These are phyloP conservation scores for Beta corolliflora DNA, from an alignment of 179 eudicot genomes.

Conservation along the genomic window DNA sequence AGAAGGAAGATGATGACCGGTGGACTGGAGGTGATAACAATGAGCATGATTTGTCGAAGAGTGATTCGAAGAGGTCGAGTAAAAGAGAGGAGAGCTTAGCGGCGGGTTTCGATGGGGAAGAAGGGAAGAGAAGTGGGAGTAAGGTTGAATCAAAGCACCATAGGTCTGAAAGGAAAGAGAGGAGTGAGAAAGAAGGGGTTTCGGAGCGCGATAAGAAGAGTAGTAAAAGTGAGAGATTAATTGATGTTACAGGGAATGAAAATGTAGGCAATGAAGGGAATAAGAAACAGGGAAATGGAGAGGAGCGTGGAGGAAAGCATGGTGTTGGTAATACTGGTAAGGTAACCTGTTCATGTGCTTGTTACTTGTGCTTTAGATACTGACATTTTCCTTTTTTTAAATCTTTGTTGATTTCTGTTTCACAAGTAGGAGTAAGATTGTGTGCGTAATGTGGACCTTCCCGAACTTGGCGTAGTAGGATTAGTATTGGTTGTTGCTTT, in stretches of 20 bases:
- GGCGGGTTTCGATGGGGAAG: constrained; percentile 40
- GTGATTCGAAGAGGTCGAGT: constrained; percentile 61
- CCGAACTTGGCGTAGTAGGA: background rate
- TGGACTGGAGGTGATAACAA: constrained; percentile 65
- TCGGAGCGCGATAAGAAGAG: constrained; percentile 58
- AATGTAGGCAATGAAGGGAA: constrained; percentile 33
- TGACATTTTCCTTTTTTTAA: background rate
- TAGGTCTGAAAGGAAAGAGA: constrained; percentile 66
- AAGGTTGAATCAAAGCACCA: constrained; percentile 60
- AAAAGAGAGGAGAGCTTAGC: constrained; percentile 43
- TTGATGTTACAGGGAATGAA: constrained; percentile 34
- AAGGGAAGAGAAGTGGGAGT: constrained; percentile 52
- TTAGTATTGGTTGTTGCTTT: background rate
- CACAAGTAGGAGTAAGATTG: background rate
- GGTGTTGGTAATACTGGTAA: constrained; percentile 71
- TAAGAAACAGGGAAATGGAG: constrained; percentile 26
- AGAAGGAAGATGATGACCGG: constrained; percentile 73
- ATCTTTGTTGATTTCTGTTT: background rate
- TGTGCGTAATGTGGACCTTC: background rate
- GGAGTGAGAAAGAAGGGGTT: constrained; percentile 60
- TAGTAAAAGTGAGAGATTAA: constrained; percentile 39
- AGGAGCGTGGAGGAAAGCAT: constrained; percentile 57
- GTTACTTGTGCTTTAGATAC: background rate
- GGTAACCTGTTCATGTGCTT: constrained; percentile 44
- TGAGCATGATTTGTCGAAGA: constrained; percentile 35